Conservation (phyloP, 139 green algal species). For the Picochlorum sp. region DNA sequence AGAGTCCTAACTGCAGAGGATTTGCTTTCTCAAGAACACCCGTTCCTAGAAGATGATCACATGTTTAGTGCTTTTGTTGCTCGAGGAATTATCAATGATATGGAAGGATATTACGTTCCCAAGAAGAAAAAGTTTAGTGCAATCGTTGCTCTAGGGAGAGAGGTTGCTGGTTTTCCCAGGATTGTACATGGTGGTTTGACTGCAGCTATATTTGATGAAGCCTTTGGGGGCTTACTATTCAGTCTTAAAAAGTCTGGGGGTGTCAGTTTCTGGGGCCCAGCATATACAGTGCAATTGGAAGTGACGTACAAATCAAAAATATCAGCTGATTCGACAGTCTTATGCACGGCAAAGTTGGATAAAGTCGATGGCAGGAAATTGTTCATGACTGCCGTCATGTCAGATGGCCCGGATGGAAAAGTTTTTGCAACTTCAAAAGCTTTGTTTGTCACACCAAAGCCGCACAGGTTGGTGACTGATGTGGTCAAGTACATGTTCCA, state of each 20-base stretch:
- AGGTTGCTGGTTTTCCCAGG: conserved; percentile 7
- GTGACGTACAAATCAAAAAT: conserved; percentile 54
- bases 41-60: conserved; percentile 25
- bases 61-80: conserved; percentile 34
- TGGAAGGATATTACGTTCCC: conserved; percentile 39
- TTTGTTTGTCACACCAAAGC: conserved; percentile 63
- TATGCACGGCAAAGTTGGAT: conserved; percentile 56
- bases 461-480: conserved; percentile 20
- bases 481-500: conserved; percentile 24
- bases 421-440: conserved; percentile 60
- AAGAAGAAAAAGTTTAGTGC: conserved; percentile 9
- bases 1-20: conserved; percentile 14
- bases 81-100: conserved; percentile 38
- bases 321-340: conserved; percentile 31
- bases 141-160: conserved; percentile 1
- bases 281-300: conserved; percentile 47
- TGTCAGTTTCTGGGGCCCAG: conserved; percentile 9
- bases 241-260: conserved; percentile 19
- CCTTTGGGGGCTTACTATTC: conserved; percentile 42
- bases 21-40: conserved; percentile 20
- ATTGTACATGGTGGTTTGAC: conserved; percentile 63
- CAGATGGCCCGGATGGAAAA: conserved; percentile 18
- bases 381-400: conserved; percentile 56
- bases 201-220: conserved; percentile 66
- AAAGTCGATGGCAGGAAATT: conserved; percentile 55